Conservation (phyloP, 495 filamentous ascomycete genomes). For the Aspergillus ostianus region DNA sequence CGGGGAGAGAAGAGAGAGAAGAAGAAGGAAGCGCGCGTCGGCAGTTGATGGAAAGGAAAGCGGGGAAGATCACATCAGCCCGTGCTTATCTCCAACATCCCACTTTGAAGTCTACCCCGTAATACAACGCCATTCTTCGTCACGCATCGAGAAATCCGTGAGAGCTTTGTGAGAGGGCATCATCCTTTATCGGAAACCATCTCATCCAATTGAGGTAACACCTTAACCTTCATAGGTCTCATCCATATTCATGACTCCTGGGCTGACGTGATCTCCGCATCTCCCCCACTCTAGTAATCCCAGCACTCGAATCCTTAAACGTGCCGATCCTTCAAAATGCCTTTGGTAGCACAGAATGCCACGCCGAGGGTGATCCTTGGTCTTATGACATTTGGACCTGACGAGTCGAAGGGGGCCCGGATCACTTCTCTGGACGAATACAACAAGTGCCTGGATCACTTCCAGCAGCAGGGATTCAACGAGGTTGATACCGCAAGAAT, state of each 20-base stretch:
- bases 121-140: not conserved
- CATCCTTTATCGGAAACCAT: not conserved
- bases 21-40: not conserved
- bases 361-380: conserved; percentile 58
- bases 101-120: not conserved
- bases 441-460: conserved; percentile 62
- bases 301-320: not conserved
- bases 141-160: not conserved
- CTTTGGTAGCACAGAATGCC: conserved; percentile 51
- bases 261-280: not conserved
- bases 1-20: not conserved
- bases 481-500: conserved; percentile 78
- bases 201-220: not conserved
- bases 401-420: conserved; percentile 56
- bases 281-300: not conserved
- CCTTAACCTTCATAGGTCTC: not conserved
- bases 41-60: not conserved
- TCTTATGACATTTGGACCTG: conserved; percentile 60
- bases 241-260: not conserved
- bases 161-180: too few relatives aligned
- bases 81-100: not conserved
- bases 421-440: conserved; percentile 68
- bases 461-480: conserved; percentile 71
- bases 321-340: conserved; percentile 35
- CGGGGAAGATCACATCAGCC: not conserved